phyloP scores from a whole-genome alignment of 1,284 basidiomycete genomes.

The Naganishia sp. region DNA sequence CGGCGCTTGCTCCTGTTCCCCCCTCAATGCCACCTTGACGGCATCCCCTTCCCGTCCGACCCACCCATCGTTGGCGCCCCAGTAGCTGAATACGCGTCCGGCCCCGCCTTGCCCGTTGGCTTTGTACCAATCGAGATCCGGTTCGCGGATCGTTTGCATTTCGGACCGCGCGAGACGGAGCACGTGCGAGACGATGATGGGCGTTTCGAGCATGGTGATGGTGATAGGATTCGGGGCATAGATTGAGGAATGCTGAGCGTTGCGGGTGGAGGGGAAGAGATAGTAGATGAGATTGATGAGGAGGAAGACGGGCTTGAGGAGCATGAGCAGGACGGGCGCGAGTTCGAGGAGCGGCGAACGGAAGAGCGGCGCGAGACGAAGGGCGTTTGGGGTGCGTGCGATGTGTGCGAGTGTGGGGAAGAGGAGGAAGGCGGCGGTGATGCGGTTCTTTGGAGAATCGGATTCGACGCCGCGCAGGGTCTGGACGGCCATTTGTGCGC shows the following conservation, averaged over 20 bases:
- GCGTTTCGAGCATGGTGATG: constrained; percentile 43
- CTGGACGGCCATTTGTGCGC: constrained; percentile 47
- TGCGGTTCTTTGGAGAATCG: not conserved
- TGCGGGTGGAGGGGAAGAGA: constrained; percentile 28
- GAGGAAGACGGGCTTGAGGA: constrained; percentile 39
- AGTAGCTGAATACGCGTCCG: constrained; percentile 34
- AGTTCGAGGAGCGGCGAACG: constrained; percentile 40
- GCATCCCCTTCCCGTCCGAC: constrained; percentile 33
- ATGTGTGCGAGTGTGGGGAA: constrained; percentile 38
- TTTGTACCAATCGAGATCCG: constrained; percentile 45
- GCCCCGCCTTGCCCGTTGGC: constrained; percentile 13
- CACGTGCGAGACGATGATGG: constrained; percentile 43
- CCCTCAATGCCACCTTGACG: constrained; percentile 27
- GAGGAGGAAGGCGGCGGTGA: constrained; percentile 31
- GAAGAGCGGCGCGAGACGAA: constrained; percentile 47
- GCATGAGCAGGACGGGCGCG: constrained; percentile 39
- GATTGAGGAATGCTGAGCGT: constrained; percentile 13
- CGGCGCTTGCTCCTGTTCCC: not conserved
- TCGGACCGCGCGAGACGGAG: constrained; percentile 49
- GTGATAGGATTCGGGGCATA: constrained; percentile 37
- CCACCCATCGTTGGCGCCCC: constrained; percentile 37
- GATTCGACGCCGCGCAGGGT: constrained; percentile 36
- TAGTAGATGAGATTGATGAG: constrained; percentile 5
- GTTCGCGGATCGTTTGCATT: constrained; percentile 46
- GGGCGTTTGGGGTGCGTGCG: constrained; percentile 35